A percentile compares a stretch with the other conserved stretches of the same genome.
phyloP scores from a whole-genome alignment of 495 filamentous ascomycete species.

The Neurospora sp. region DNA sequence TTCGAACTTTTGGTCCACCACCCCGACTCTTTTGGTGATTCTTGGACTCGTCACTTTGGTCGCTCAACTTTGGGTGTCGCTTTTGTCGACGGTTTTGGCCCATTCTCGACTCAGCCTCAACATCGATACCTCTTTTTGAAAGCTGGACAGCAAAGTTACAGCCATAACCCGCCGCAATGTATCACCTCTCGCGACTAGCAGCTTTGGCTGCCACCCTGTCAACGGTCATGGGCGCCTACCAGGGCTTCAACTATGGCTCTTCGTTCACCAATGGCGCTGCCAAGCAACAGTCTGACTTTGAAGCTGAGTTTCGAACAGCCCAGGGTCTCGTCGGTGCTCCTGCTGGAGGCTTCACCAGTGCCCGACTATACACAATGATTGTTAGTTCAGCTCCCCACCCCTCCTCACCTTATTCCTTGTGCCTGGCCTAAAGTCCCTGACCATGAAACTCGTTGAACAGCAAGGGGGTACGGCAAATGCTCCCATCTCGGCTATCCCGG shows the following conservation, averaged over 20 bases:
- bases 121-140: not conserved
- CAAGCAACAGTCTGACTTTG: constrained; percentile 57
- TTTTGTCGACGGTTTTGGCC: not conserved
- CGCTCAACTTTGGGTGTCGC: not conserved
- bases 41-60: not conserved
- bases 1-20: not conserved
- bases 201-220: constrained; percentile 23
- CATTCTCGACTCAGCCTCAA: not conserved
- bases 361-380: constrained; percentile 43
- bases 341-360: constrained; percentile 57
- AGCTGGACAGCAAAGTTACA: not conserved
- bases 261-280: constrained; percentile 49
- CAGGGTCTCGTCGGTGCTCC: constrained; percentile 56
- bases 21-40: not conserved
- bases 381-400: constrained; percentile 18
- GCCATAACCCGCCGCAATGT: constrained; percentile 19
- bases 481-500: constrained; percentile 61
- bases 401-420: not conserved
- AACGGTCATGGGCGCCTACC: constrained; percentile 27
- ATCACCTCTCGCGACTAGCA: constrained; percentile 13
- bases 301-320: constrained; percentile 59
- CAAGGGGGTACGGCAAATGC: constrained; percentile 45
- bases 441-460: constrained; percentile 11
- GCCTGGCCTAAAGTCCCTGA: not conserved
- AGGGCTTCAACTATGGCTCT: constrained; percentile 81